phyloP scores from a whole-genome alignment of 345 rosid genomes.

The Eucalyptus albens region DNA sequence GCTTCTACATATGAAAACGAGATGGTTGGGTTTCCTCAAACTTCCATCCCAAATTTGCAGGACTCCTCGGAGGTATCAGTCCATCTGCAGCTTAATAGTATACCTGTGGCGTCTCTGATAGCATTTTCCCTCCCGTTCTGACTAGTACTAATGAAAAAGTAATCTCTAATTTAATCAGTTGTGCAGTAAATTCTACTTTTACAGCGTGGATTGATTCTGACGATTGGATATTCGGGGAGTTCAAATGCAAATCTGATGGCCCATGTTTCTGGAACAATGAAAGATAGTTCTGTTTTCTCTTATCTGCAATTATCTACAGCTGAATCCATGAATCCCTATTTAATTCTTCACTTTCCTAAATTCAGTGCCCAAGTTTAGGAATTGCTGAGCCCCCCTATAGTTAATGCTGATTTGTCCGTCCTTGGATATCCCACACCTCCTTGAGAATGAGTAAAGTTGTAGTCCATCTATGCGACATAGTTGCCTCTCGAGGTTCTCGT shows the following conservation, averaged over 20 bases:
- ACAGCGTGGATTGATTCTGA: background rate
- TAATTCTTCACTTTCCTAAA: background rate
- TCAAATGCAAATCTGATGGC: background rate
- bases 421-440: slow-evolving; percentile 17
- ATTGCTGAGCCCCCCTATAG: background rate
- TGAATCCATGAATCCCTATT: background rate
- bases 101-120: too few species aligned
- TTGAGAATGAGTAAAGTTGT: slow-evolving; percentile 13
- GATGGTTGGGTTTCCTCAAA: too few species aligned
- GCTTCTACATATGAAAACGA: too few species aligned
- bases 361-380: background rate
- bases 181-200: too few species aligned
- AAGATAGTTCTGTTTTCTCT: background rate
- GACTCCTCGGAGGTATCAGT: too few species aligned
- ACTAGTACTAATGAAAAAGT: too few species aligned
- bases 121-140: too few species aligned
- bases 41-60: too few species aligned
- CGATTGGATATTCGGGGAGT: background rate
- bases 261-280: background rate
- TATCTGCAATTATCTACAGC: background rate
- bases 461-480: slow-evolving; percentile 19
- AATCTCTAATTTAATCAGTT: too few species aligned
- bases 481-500: slow-evolving; percentile 23
- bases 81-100: too few species aligned
- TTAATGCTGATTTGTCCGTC: background rate